Evolutionary conservation across 2,329 filamentous ascomycete species (phyloP), one percentile per base, ranked within the genome.

Genomic region (Lizonia empirigonia): DNA sequence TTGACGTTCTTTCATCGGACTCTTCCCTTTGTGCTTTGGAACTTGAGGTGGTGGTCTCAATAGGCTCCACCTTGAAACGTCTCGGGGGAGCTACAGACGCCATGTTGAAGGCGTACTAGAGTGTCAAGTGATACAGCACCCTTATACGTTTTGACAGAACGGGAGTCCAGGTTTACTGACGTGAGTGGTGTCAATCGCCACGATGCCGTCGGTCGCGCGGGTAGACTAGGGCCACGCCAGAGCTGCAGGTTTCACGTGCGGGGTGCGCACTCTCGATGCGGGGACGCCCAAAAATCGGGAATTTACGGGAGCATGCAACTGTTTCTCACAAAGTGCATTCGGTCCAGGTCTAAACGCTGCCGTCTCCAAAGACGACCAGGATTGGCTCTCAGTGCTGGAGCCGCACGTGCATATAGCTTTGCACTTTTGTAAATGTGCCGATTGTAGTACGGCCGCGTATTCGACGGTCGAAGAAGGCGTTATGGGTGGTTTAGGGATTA

Each of bases 21-120:
- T 19, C 87, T 89, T 73, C 91, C 87, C 59, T 91, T 83, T 38
- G 27, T 85, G 87, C 54, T 86, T 82, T 44, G 85, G 86, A 52
- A 77, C 59, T 65, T 41, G 57, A 68, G 16, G 55, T 52, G 6
- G 62, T 60, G 7, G 65, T 72, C 50, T 74, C 71, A 15, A 73
- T 55, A 15, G 73, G 71, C 50, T 75, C 72, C 7, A 70, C 63
- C 32, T 69, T 70, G 62, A 75, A 75, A 6, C 69, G 67, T 55
- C 68, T 64, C 29, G 67, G 65, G 35, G 71, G 63, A 40, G 60
- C 52, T 48, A 58, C 59, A 20, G 66, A 63, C 23, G 69, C 64
- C 70, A 73, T 73, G 30, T 44, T 60, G 35, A 40, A 42, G 48
- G 38, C 13, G 39, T 13, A 24, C 34, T 29, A 18, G 40, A 41